A percentile compares a stretch with the other conserved stretches of the same genome.
phyloP scores from a whole-genome alignment of 257 asterid species.

The Nicotiana undulata region DNA sequence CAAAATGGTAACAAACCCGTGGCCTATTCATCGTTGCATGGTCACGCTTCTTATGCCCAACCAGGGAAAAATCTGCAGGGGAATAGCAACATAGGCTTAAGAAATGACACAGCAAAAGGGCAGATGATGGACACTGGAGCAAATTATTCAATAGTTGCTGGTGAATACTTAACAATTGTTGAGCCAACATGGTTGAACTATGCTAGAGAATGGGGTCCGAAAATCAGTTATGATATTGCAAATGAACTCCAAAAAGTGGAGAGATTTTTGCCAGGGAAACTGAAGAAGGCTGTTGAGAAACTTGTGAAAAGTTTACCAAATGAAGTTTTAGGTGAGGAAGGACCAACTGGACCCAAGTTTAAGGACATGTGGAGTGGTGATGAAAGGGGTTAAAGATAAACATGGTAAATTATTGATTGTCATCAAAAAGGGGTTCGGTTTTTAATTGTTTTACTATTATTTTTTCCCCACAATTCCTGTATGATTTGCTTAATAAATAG shows the following conservation, averaged over 20 bases:
- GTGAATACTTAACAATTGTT: conserved; percentile 28
- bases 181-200: conserved; percentile 71
- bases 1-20: conserved; percentile 43
- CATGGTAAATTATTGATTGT: neutral
- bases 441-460: neutral
- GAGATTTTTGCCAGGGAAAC: conserved; percentile 46
- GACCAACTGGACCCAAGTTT: conserved; percentile 80
- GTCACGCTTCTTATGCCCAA: conserved; percentile 59
- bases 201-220: conserved; percentile 77
- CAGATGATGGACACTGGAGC: conserved; percentile 35
- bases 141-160: conserved; percentile 31
- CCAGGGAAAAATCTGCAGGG: conserved; percentile 57
- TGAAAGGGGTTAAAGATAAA: conserved; percentile 36
- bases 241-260: conserved; percentile 46
- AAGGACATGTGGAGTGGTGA: conserved; percentile 78
- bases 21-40: conserved; percentile 58
- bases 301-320: conserved; percentile 43
- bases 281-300: conserved; percentile 36
- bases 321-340: conserved; percentile 77
- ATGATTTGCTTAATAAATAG: too few species aligned
- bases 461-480: neutral
- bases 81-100: conserved; percentile 44
- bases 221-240: conserved; percentile 39
- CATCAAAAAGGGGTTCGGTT: neutral
- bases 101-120: conserved; percentile 51